Percentiles rank a stretch among this genome's conserved stretches.
Conservation (phyloP, 2,329 filamentous ascomycete species). For the Ophiostoma sp. region DNA sequence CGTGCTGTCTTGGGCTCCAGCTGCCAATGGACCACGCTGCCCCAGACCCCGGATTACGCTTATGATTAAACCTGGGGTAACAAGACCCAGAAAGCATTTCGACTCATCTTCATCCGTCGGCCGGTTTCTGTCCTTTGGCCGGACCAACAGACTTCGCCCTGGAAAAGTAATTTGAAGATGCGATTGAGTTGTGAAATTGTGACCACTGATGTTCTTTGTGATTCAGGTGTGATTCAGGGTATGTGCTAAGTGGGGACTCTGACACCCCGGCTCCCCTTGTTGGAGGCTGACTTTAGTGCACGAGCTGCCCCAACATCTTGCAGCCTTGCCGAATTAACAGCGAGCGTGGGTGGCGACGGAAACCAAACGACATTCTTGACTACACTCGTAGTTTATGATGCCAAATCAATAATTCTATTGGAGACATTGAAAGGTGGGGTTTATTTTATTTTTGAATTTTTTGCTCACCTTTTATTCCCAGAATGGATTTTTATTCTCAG, state of each 20-base stretch:
- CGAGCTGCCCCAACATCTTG: not conserved
- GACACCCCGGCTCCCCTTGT: not conserved
- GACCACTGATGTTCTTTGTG: not conserved
- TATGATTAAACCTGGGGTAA: not conserved
- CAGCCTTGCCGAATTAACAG: not conserved
- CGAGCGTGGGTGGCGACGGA: not conserved
- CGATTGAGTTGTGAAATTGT: not conserved
- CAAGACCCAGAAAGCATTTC: not conserved
- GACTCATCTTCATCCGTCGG: not conserved
- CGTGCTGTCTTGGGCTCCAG: not conserved
- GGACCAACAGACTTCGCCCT: not conserved
- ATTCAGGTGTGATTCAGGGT: not conserved
- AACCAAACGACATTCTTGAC: too few relatives aligned
- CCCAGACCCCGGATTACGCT: constrained; percentile 1
- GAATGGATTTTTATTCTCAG: too few relatives aligned
- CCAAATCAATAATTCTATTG: too few relatives aligned
- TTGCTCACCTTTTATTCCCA: too few relatives aligned
- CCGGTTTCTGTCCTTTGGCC: not conserved
- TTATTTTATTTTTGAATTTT: too few relatives aligned
- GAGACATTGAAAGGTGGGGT: too few relatives aligned
- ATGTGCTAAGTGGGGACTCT: not conserved
- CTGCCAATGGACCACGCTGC: not conserved
- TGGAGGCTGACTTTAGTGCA: not conserved
- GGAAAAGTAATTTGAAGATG: not conserved
- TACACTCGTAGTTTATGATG: too few relatives aligned